A percentile compares a stretch with the other conserved stretches of the same genome.
Conservation (phyloP, 176 grass and related monocot species). For the Metroxylon sagu region DNA sequence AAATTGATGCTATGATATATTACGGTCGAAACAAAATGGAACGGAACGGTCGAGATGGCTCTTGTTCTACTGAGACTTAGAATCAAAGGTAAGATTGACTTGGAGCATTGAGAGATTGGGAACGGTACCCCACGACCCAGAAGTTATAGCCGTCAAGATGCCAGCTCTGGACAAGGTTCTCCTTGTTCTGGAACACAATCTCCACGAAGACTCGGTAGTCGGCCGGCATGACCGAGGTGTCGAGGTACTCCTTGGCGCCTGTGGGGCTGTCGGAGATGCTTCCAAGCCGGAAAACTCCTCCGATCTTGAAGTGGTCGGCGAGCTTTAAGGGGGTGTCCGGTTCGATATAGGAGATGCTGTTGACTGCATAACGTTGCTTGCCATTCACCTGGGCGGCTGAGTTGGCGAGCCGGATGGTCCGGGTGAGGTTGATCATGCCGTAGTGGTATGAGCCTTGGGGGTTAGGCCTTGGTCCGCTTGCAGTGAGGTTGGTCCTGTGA, state of each 20-base stretch:
- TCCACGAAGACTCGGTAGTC: constrained; percentile 65
- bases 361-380: constrained; percentile 62
- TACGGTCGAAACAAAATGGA: no score
- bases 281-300: constrained; percentile 50
- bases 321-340: constrained; percentile 81
- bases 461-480: constrained; percentile 83
- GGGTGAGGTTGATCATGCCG: constrained; percentile 66
- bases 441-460: constrained; percentile 94
- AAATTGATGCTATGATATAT: no score
- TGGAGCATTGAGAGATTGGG: no score
- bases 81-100: no score
- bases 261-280: constrained; percentile 45
- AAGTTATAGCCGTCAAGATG: constrained; percentile 75
- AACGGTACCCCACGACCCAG: constrained; percentile 67
- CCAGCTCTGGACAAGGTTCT: constrained; percentile 64
- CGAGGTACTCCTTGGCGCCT: constrained; percentile 4
- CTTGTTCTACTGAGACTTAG: no score
- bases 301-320: constrained; percentile 73
- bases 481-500: constrained; percentile 66
- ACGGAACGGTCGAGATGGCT: no score
- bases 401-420: constrained; percentile 60
- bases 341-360: constrained; percentile 64
- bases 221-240: constrained; percentile 64
- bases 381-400: constrained; percentile 32
- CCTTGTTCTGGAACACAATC: constrained; percentile 65